Evolutionary conservation across 371 early-diverging fungal genomes (phyloP).

Genomic region (Mucor circinelloides): DNA sequence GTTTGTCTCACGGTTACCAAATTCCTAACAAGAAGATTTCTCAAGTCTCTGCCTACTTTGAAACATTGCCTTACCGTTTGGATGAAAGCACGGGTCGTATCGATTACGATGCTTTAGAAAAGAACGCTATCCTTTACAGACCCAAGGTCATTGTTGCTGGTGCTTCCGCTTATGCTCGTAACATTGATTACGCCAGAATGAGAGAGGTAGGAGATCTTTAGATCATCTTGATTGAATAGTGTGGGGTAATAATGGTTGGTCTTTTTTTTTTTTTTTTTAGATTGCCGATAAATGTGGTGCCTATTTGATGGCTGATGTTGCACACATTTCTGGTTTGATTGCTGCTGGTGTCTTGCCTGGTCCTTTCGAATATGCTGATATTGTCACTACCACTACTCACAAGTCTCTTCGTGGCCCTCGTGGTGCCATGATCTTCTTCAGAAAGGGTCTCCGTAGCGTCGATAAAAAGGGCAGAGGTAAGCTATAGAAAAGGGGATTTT

Average conservation of each 20-base stretch:
- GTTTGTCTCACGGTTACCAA: slow-evolving; percentile 99
- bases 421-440: slow-evolving; percentile 98
- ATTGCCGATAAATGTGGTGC: slow-evolving; percentile 87
- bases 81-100: slow-evolving; percentile 91
- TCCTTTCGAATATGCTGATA: slow-evolving; percentile 96
- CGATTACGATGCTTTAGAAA: slow-evolving; percentile 93
- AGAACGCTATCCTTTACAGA: slow-evolving; percentile 85
- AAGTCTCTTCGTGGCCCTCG: slow-evolving; percentile 99
- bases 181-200: slow-evolving; percentile 96
- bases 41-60: slow-evolving; percentile 95
- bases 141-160: slow-evolving; percentile 99
- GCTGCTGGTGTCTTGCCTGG: slow-evolving; percentile 87
- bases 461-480: slow-evolving; percentile 85
- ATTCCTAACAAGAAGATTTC: slow-evolving; percentile 98
- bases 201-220: slow-evolving; percentile 53
- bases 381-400: slow-evolving; percentile 99
- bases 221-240: background rate
- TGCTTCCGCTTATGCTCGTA: slow-evolving; percentile 95
- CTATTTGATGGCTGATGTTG: slow-evolving; percentile 98
- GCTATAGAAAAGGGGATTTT: slow-evolving; percentile 11
- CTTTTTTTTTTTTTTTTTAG: slow-evolving; percentile 33
- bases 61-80: slow-evolving; percentile 96
- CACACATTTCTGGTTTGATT: slow-evolving; percentile 95
- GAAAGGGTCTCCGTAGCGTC: slow-evolving; percentile 83
- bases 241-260: background rate